Conservation (phyloP, 257 asterid species). For the Ilex asprella region DNA sequence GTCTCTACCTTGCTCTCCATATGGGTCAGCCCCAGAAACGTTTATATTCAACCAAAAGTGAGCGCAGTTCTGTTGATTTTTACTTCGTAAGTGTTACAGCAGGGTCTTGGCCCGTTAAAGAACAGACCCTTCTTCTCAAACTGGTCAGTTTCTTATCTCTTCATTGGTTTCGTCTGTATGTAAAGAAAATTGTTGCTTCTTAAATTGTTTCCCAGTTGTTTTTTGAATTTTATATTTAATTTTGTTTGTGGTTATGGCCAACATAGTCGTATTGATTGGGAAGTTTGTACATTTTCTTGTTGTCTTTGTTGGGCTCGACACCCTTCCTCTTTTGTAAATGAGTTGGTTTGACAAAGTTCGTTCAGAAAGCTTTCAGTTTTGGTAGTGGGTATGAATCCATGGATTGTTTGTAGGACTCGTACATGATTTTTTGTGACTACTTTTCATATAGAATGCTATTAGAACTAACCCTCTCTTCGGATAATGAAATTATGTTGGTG, state of each 20-base stretch:
- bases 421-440: too few relatives aligned
- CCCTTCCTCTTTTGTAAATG: not conserved
- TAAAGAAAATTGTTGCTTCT: not conserved
- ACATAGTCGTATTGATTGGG: not conserved
- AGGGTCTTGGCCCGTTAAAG: slow-evolving; percentile 34
- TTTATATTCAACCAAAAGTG: slow-evolving; percentile 4
- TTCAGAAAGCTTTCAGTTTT: too few relatives aligned
- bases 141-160: slow-evolving; percentile 32
- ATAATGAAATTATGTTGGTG: too few relatives aligned
- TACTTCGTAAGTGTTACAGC: slow-evolving; percentile 48
- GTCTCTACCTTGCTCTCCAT: slow-evolving; percentile 37
- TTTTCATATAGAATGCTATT: too few relatives aligned
- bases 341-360: not conserved
- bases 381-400: too few relatives aligned
- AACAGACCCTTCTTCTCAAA: slow-evolving; percentile 46
- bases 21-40: slow-evolving; percentile 33
- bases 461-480: too few relatives aligned
- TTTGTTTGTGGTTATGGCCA: too few relatives aligned
- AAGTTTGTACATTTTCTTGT: too few relatives aligned
- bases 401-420: too few relatives aligned
- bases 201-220: not conserved
- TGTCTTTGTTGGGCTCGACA: not conserved
- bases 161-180: not conserved
- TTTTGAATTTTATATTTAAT: not conserved
- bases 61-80: slow-evolving; percentile 18